Evolutionary conservation across 169 alveolate species (phyloP).

Genomic region (Neospora caninum): DNA sequence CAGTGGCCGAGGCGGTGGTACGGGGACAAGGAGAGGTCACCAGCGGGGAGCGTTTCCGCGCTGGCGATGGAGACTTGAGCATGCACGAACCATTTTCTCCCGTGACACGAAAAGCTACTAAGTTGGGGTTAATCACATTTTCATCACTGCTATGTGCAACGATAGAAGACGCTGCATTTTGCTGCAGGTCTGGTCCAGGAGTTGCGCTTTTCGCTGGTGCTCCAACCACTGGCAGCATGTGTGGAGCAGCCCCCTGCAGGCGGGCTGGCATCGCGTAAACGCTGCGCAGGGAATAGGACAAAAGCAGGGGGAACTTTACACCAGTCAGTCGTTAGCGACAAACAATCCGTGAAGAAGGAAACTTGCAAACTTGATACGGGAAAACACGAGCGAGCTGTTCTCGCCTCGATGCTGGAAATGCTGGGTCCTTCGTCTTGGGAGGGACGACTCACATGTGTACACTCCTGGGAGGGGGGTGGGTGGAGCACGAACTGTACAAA

Average conservation of each 20-base stretch:
- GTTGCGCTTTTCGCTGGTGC: not conserved
- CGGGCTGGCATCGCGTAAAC: slow-evolving; percentile 4
- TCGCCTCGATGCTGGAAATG: not conserved
- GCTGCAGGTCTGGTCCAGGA: not conserved
- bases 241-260: slow-evolving; percentile 11
- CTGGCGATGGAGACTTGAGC: not conserved
- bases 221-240: slow-evolving; percentile 5
- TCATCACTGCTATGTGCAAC: not conserved
- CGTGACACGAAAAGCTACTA: not conserved
- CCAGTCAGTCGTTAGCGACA: not conserved
- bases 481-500: not conserved
- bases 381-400: not conserved
- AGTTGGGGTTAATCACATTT: not conserved
- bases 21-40: not conserved
- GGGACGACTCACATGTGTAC: not conserved
- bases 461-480: not conserved
- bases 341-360: not conserved
- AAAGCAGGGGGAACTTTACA: not conserved
- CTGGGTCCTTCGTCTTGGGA: not conserved
- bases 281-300: not conserved
- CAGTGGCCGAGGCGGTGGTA: not conserved
- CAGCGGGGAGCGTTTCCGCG: not conserved
- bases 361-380: not conserved
- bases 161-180: not conserved
- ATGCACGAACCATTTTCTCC: not conserved